Base-by-base conservation (phyloP, 129 eudicot species). In the Gnaphalium uliginosum region DNA sequence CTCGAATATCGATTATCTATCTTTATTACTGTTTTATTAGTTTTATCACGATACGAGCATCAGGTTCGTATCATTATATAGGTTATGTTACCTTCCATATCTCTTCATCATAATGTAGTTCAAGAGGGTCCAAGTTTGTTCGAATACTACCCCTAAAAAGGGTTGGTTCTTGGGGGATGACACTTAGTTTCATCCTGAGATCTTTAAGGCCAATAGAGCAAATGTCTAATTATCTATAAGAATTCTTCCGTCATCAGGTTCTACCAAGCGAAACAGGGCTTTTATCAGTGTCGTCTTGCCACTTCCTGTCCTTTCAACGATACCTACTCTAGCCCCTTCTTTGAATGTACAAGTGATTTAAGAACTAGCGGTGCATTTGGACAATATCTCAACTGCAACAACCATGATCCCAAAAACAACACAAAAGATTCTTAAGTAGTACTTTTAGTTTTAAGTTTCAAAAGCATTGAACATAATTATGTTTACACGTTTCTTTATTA, bases 231-330 rank as follows among this genome's bases (percentile, higher is more conserved):
- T 88, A 69, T 92, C 97, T 64, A 89, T 73, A 37, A 87, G 66
- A 19, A 92, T 83, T 54, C 51, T 79, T 33, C 96, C 97, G 13
- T 85, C 71, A 32, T 74, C 74, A n/a, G 91, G 93, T 53, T 92
- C 93, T 56, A 89, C 96, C 69, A 92, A 76, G 32, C 94, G 89
- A 66, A 92, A 92, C 50, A 92, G 66, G 27, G 98, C 86, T 54
- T 94, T 84, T 59, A 92, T 85, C 2, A 92, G 62, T 32, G 98
- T 92, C 1, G 98, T 92, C 82, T 92, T 92, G 15, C 97, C 97
- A 66, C 97, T 92, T 79, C 97, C 97, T 0, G 97, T 92, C 79
- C 97, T 76, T 69, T 96, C 97, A 46, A 89, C 96, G 43, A 92
- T 88, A 33, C 97, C 97, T 66, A 89, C 83, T 84, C 93, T 82